These are phyloP conservation scores for Athelia psychrophila DNA, from an alignment of 1,284 basidiomycete genomes.

Conservation along the genomic window DNA sequence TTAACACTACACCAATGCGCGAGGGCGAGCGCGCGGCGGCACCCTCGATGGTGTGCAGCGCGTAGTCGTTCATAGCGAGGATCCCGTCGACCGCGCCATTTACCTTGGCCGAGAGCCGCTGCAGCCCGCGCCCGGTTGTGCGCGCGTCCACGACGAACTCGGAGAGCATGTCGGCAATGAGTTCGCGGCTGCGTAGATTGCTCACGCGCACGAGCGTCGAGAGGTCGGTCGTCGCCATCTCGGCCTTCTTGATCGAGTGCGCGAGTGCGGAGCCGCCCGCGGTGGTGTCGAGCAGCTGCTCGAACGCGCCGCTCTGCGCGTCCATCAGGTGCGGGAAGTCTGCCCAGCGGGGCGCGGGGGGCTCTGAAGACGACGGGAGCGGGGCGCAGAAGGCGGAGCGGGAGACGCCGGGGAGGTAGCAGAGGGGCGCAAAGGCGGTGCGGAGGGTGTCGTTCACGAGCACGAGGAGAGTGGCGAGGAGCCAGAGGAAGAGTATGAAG, in stretches of 20 bases:
- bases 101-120: slow-evolving; percentile 57
- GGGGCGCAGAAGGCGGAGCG: slow-evolving; percentile 40
- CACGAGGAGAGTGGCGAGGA: slow-evolving; percentile 41
- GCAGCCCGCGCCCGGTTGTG: slow-evolving; percentile 52
- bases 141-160: slow-evolving; percentile 60
- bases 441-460: slow-evolving; percentile 39
- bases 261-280: slow-evolving; percentile 55
- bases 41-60: slow-evolving; percentile 55
- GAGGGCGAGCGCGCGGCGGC: slow-evolving; percentile 36
- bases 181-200: slow-evolving; percentile 56
- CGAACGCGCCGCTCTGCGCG: slow-evolving; percentile 58
- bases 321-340: slow-evolving; percentile 60
- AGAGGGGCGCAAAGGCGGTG: slow-evolving; percentile 51
- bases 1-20: slow-evolving; percentile 29
- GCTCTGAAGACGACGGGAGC: slow-evolving; percentile 4
- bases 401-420: slow-evolving; percentile 57
- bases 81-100: slow-evolving; percentile 72
- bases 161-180: slow-evolving; percentile 45
- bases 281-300: slow-evolving; percentile 55
- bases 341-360: slow-evolving; percentile 34
- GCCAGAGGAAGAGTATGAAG: slow-evolving; percentile 48
- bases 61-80: slow-evolving; percentile 68
- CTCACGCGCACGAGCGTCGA: slow-evolving; percentile 58
- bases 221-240: slow-evolving; percentile 69
- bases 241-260: slow-evolving; percentile 68